Percentiles rank a stretch among this genome's conserved stretches.
Conservation (phyloP, 176 grass and related monocot species). For the Pharus latifolius region DNA sequence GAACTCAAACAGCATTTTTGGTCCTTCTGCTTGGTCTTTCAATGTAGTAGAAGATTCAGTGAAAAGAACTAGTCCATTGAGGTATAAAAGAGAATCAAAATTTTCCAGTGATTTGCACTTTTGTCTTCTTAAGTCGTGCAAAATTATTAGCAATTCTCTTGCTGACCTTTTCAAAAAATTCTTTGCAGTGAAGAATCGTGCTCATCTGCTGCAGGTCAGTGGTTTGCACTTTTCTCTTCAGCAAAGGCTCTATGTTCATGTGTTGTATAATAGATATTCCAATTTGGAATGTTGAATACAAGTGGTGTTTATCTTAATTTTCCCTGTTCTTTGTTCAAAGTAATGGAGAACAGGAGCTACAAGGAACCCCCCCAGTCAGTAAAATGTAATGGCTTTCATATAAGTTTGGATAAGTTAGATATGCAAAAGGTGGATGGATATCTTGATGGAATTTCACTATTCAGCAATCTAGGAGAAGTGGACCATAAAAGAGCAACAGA, state of each 20-base stretch:
- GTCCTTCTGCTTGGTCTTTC: conserved; percentile 24
- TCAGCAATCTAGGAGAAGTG: conserved; percentile 18
- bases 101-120: conserved; percentile 5
- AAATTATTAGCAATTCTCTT: not conserved
- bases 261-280: not conserved
- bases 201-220: conserved; percentile 39
- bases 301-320: not conserved
- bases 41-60: conserved; percentile 34
- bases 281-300: conserved; percentile 4
- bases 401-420: conserved; percentile 24
- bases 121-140: not conserved
- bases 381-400: conserved; percentile 17
- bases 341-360: conserved; percentile 11
- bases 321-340: conserved; percentile 4
- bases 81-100: conserved; percentile 7
- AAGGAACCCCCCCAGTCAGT: conserved; percentile 25
- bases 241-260: not conserved
- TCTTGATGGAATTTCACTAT: conserved; percentile 18
- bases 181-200: conserved; percentile 52
- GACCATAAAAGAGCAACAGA: conserved; percentile 7
- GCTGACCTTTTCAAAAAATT: conserved; percentile 19
- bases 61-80: conserved; percentile 32
- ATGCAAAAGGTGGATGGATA: conserved; percentile 26
- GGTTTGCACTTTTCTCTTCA: conserved; percentile 1
- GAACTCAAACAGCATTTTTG: conserved; percentile 22